Evolutionary conservation across 495 filamentous ascomycete genomes (phyloP).

Genomic region (Astrothelium macrocarpum): DNA sequence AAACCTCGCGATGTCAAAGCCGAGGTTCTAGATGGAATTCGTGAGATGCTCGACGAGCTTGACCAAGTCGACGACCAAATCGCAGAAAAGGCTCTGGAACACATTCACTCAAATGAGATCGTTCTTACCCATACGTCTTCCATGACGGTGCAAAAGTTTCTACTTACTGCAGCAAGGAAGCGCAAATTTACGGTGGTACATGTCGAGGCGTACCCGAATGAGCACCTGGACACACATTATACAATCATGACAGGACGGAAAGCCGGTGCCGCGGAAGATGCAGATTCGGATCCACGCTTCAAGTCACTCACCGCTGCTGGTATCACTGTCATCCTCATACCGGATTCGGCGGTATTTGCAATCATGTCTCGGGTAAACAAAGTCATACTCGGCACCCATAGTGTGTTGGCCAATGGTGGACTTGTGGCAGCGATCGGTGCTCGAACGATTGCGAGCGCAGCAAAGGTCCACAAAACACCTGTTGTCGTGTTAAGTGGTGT

Average conservation of each 20-base stretch:
- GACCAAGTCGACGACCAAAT: conserved; percentile 83
- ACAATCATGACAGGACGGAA: conserved; percentile 45
- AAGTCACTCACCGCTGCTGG: conserved; percentile 68
- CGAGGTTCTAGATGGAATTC: conserved; percentile 81
- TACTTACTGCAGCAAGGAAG: conserved; percentile 72
- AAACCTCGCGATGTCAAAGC: conserved; percentile 53
- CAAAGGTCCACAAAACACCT: conserved; percentile 65
- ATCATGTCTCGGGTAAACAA: conserved; percentile 92
- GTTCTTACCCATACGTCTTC: conserved; percentile 77
- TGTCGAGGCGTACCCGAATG: conserved; percentile 61
- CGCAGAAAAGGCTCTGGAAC: conserved; percentile 70
- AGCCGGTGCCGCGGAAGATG: conserved; percentile 35
- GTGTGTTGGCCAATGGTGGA: conserved; percentile 76
- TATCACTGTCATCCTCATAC: conserved; percentile 69
- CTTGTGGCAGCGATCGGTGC: conserved; percentile 72
- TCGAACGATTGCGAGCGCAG: conserved; percentile 68
- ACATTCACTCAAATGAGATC: conserved; percentile 84
- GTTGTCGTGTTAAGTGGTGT: conserved; percentile 78
- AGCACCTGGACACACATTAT: conserved; percentile 51
- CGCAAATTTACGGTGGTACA: conserved; percentile 81
- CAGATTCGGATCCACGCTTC: conserved; percentile 47
- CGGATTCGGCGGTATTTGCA: conserved; percentile 76
- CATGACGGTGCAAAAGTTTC: conserved; percentile 72
- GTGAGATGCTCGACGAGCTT: conserved; percentile 86
- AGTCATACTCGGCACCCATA: conserved; percentile 78